Evolutionary conservation across 495 filamentous ascomycete species (phyloP).

Genomic region (Lentithecium fluviatile): DNA sequence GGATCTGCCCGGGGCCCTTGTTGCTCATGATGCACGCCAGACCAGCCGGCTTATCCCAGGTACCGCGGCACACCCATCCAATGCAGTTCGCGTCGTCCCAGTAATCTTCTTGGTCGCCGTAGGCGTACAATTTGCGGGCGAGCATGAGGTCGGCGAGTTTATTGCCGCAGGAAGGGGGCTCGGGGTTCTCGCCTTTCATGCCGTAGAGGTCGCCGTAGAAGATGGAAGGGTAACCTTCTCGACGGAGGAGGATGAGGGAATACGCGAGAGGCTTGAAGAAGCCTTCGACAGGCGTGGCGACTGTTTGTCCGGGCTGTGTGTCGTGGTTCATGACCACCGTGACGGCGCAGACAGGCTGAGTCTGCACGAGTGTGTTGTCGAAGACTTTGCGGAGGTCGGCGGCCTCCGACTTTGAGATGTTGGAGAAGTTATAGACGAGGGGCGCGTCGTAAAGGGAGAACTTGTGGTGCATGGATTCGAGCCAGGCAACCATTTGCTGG

Average conservation of each 20-base stretch:
- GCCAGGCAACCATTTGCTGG: constrained; percentile 54
- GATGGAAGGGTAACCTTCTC: constrained; percentile 64
- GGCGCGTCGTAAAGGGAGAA: constrained; percentile 68
- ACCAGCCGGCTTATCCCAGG: constrained; percentile 32
- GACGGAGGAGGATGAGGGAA: constrained; percentile 61
- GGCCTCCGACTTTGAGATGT: constrained; percentile 50
- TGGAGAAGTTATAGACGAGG: constrained; percentile 63
- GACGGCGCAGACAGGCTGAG: constrained; percentile 61
- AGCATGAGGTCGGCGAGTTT: constrained; percentile 61
- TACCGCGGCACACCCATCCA: constrained; percentile 67
- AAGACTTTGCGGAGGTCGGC: constrained; percentile 64
- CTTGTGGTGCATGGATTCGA: constrained; percentile 58
- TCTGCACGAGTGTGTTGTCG: constrained; percentile 58
- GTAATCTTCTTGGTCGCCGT: constrained; percentile 67
- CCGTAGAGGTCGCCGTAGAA: constrained; percentile 78
- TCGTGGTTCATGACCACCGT: constrained; percentile 47
- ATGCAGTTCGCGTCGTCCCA: constrained; percentile 66
- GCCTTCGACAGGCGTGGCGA: constrained; percentile 40
- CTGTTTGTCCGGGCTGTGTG: constrained; percentile 46
- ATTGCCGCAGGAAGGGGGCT: constrained; percentile 59
- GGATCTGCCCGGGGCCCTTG: constrained; percentile 29
- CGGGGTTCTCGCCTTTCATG: constrained; percentile 54
- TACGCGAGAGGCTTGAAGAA: constrained; percentile 47
- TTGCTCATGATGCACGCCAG: constrained; percentile 43
- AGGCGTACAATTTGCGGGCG: constrained; percentile 66